Percentiles rank a stretch among this genome's conserved stretches.
Conservation (phyloP, 1,284 basidiomycete species). For the Puccinia novopanici region DNA sequence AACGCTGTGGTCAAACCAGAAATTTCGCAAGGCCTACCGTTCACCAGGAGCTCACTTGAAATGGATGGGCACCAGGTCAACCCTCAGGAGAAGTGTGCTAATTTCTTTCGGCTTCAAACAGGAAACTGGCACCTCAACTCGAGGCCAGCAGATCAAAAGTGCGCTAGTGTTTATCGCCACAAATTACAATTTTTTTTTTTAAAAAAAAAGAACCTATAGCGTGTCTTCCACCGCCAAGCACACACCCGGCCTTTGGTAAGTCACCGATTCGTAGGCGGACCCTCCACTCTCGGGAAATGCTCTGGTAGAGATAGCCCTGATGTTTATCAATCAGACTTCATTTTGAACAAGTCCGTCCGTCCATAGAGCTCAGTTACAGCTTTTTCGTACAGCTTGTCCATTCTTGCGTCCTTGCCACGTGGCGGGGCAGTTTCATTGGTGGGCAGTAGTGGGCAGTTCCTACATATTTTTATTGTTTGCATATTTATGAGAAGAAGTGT, state of each 20-base stretch:
- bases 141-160: not conserved
- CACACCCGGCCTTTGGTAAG: conserved; percentile 9
- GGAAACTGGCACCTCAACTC: conserved; percentile 4
- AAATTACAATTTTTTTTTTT: not conserved
- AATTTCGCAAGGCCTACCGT: conserved; percentile 17
- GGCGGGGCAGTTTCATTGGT: conserved; percentile 12
- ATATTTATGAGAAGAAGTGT: conserved; percentile 27
- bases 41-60: conserved; percentile 13
- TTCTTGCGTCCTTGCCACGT: conserved; percentile 27
- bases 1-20: conserved; percentile 25
- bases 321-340: conserved; percentile 28
- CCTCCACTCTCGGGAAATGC: conserved; percentile 18
- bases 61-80: conserved; percentile 9
- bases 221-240: not conserved
- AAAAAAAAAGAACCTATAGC: conserved; percentile 3
- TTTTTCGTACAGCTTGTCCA: conserved; percentile 20
- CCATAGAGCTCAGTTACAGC: conserved; percentile 17
- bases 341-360: conserved; percentile 15
- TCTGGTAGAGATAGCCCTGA: conserved; percentile 16
- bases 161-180: conserved; percentile 14
- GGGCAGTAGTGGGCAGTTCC: conserved; percentile 4
- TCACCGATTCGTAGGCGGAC: not conserved
- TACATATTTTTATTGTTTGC: not conserved
- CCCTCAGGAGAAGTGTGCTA: conserved; percentile 16
- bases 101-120: conserved; percentile 32